These are phyloP conservation scores for Flaveria brownii DNA, from an alignment of 129 eudicot genomes.

Conservation along the genomic window DNA sequence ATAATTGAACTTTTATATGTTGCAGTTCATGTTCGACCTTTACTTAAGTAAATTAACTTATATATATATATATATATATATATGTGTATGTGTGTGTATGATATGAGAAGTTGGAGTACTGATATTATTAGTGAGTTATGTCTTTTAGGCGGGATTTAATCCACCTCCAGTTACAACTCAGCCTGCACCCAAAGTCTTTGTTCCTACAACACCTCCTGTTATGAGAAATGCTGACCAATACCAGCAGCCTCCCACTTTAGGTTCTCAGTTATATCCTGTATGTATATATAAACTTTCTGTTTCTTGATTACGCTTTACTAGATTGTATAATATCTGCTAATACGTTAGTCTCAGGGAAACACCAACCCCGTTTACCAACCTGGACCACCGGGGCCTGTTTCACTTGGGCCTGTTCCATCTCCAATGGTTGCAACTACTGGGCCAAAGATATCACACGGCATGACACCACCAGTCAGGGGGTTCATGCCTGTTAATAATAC, in stretches of 20 bases:
- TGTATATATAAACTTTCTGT: conserved; percentile 21
- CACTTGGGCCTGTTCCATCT: conserved; percentile 57
- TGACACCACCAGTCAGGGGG: conserved; percentile 52
- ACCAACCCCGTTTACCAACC: conserved; percentile 59
- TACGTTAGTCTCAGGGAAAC: conserved; percentile 47
- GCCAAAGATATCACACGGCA: conserved; percentile 61
- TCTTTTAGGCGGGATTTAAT: conserved; percentile 52
- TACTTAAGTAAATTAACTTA: too few relatives aligned
- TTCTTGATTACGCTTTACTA: not conserved
- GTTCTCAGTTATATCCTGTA: conserved; percentile 70
- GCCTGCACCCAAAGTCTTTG: conserved; percentile 69
- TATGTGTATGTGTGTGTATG: too few relatives aligned
- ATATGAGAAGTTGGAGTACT: conserved; percentile 1
- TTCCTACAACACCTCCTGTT: conserved; percentile 66
- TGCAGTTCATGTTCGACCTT: too few relatives aligned
- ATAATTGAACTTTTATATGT: not conserved
- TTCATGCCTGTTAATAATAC: conserved; percentile 67
- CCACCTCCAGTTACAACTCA: conserved; percentile 64
- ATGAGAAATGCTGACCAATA: conserved; percentile 73
- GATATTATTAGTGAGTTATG: not conserved
- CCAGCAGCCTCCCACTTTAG: conserved; percentile 69
- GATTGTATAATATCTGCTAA: conserved; percentile 20
- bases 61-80: too few relatives aligned
- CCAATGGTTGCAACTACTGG: conserved; percentile 50
- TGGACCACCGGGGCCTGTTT: conserved; percentile 56